Evolutionary conservation across 2,329 filamentous ascomycete species (phyloP).

Genomic region (Boeremia lycopersici): DNA sequence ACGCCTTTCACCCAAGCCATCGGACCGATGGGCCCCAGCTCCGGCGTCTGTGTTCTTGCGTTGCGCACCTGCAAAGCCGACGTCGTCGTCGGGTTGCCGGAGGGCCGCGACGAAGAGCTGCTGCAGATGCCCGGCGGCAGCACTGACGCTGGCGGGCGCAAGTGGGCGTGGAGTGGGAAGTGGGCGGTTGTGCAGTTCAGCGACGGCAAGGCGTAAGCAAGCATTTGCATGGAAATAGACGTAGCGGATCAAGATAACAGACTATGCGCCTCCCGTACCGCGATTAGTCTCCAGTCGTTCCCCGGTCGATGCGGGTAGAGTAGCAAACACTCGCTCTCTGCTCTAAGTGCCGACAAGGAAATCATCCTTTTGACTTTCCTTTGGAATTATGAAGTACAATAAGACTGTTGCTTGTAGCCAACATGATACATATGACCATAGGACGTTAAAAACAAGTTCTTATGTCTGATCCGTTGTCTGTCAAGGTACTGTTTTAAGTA

Average conservation of each 20-base stretch:
- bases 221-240: background rate
- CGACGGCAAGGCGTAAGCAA: slow-evolving; percentile 61
- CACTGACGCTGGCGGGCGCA: slow-evolving; percentile 70
- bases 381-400: no score
- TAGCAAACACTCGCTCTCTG: no score
- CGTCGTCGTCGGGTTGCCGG: slow-evolving; percentile 84
- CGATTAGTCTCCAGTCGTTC: no score
- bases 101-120: slow-evolving; percentile 83
- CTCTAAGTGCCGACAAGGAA: no score
- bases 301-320: no score
- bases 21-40: slow-evolving; percentile 80
- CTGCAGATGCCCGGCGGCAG: slow-evolving; percentile 71
- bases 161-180: slow-evolving; percentile 96
- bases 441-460: no score
- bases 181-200: slow-evolving; percentile 94
- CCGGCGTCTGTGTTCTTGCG: slow-evolving; percentile 82
- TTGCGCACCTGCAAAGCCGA: slow-evolving; percentile 96
- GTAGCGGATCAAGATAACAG: background rate
- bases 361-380: no score
- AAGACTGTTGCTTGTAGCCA: no score
- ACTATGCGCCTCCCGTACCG: no score
- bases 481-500: no score
- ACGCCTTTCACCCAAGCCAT: slow-evolving; percentile 86
- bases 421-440: no score
- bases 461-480: no score